phyloP scores from a whole-genome alignment of 179 eudicot genomes.

The Sideroxylon spinosum region DNA sequence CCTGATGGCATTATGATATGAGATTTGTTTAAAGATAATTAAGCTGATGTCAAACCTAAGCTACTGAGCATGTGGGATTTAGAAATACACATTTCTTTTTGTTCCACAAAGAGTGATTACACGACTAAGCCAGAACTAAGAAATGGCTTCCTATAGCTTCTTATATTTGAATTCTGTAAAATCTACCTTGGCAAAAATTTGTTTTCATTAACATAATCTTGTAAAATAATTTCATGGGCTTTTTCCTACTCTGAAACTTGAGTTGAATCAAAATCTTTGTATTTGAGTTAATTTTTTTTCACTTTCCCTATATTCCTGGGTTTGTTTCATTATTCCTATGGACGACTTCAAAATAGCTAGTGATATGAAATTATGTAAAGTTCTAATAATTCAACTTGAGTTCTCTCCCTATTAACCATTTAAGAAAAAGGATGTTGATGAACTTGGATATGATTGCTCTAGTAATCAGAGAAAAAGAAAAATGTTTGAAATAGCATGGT shows the following conservation, averaged over 20 bases:
- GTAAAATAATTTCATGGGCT: too few relatives aligned
- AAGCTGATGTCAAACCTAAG: background rate
- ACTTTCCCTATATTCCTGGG: background rate
- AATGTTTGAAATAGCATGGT: slow-evolving; percentile 32
- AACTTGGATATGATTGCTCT: slow-evolving; percentile 29
- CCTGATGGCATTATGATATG: slow-evolving; percentile 2
- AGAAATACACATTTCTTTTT: background rate
- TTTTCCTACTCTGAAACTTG: background rate
- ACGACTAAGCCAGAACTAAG: background rate
- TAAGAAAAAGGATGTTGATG: slow-evolving; percentile 27
- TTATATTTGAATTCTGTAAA: slow-evolving; percentile 7
- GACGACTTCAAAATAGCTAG: background rate
- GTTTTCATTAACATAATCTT: slow-evolving; percentile 33
- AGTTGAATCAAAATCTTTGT: background rate
- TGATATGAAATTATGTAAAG: background rate
- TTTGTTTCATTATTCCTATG: background rate
- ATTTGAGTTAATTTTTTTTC: background rate
- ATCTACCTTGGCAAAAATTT: slow-evolving; percentile 6
- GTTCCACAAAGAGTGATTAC: background rate
- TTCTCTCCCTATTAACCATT: slow-evolving; percentile 40
- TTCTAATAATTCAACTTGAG: background rate
- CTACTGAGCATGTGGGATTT: background rate
- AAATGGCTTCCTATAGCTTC: slow-evolving; percentile 2
- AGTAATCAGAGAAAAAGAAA: slow-evolving; percentile 51
- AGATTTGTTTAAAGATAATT: background rate